Base-by-base conservation (phyloP, 306 rosid species). In the Ammopiptanthus mongolicus region DNA sequence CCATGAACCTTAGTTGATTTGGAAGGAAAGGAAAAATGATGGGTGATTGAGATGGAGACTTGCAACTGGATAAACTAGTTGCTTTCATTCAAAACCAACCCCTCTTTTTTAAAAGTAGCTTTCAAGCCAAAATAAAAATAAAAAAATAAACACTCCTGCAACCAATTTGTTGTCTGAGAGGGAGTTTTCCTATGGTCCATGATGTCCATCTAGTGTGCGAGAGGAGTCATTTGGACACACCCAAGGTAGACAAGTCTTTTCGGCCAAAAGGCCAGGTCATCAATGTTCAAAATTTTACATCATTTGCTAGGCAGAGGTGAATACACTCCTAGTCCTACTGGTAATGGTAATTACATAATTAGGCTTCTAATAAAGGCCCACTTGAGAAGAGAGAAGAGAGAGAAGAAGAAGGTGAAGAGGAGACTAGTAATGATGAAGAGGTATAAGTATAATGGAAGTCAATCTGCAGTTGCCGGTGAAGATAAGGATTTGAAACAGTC, bases 401-500 rank as follows among this genome's bases (percentile, higher is more conserved):
- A 1, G 0, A 41, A 41, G 47, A 39, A 41, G 47, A 39, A 39
- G 4, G 13, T 12, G 46, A 9, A 1, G 46, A 39, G 13, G 46
- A 36, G 41, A 65, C 63, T 0, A 78, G 5, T 13, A 5, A 56
- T 25, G 52, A 10, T 42, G 80, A 53, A 17, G 76, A 61, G 74
- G 78, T 88, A 81, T 81, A 85, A 78, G 78, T 88, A 81, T 81
- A 85, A 78, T 90, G 92, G 74, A 94, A 88, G 8, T 94, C 97
- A 28, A 94, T 87, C 77, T 91, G 97, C 75, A 89, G 65, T 58
- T 78, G 88, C 47, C 82, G 80, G 31, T 89, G 89, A 55, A 86
- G 84, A 65, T 58, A 41, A 3, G 82, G 77, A 63, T 13, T 66
- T 44, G 81, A 37, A 33, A 61, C 71, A 46, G 29, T 29, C 21